phyloP scores from a whole-genome alignment of 495 filamentous ascomycete species.

The Hypoxylon lenormandii region DNA sequence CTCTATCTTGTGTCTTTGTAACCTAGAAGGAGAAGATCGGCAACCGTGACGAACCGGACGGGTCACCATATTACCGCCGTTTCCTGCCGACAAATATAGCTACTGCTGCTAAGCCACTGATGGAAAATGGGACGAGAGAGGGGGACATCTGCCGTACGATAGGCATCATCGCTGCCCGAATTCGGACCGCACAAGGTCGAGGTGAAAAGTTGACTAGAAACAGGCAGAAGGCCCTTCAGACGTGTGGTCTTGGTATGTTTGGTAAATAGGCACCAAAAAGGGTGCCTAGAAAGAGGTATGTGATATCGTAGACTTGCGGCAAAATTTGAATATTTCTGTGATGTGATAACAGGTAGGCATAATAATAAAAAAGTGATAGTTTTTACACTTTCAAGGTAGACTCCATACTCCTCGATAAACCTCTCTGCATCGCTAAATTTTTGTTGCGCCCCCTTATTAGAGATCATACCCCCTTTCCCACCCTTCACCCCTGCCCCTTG shows the following conservation, averaged over 20 bases:
- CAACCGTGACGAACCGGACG: no score
- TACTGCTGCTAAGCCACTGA: no score
- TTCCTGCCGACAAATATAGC: no score
- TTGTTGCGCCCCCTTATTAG: constrained; percentile 13
- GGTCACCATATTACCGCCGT: no score
- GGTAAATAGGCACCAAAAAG: no score
- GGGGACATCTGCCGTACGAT: no score
- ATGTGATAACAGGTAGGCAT: background rate
- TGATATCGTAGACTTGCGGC: background rate
- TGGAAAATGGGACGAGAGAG: no score
- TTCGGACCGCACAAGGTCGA: no score
- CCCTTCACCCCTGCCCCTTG: no score
- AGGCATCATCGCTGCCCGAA: no score
- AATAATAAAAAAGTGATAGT: background rate
- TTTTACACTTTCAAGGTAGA: constrained; percentile 4
- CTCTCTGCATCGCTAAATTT: constrained; percentile 8
- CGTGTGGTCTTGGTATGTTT: no score
- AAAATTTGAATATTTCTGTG: background rate
- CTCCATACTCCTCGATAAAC: constrained; percentile 16
- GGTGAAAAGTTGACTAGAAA: background rate
- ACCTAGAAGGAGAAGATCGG: constrained; percentile 1
- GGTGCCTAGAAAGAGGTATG: background rate
- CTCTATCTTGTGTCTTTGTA: constrained; percentile 1
- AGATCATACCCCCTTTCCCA: background rate
- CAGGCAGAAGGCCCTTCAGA: background rate